These are phyloP conservation scores for Serendipita vermifera DNA, from an alignment of 768 basidiomycete species.

Conservation along the genomic window DNA sequence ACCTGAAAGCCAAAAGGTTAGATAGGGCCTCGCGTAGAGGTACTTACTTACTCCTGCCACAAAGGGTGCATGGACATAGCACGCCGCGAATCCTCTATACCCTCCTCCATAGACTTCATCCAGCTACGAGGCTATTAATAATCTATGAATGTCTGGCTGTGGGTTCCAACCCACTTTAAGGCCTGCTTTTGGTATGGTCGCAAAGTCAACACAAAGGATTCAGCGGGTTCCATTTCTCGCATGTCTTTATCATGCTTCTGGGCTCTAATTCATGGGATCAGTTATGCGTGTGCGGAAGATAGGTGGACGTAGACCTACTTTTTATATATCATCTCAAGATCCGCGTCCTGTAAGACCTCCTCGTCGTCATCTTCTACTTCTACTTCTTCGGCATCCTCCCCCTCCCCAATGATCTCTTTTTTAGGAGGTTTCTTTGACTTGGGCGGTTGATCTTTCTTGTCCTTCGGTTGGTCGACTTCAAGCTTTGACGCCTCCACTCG, in stretches of 20 bases:
- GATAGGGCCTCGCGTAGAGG: neutral
- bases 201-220: slow-evolving; percentile 60
- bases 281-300: neutral
- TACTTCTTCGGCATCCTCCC: slow-evolving; percentile 52
- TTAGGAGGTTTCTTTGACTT: slow-evolving; percentile 29
- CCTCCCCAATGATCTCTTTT: slow-evolving; percentile 65
- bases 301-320: slow-evolving; percentile 50
- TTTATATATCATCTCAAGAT: slow-evolving; percentile 72
- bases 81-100: slow-evolving; percentile 54
- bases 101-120: slow-evolving; percentile 82
- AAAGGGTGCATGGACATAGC: slow-evolving; percentile 76
- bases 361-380: slow-evolving; percentile 53
- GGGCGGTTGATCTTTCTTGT: slow-evolving; percentile 23
- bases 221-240: slow-evolving; percentile 67
- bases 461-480: slow-evolving; percentile 30
- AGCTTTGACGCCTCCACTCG: slow-evolving; percentile 21
- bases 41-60: slow-evolving; percentile 68
- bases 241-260: slow-evolving; percentile 66
- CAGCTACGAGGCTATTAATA: slow-evolving; percentile 38
- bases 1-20: slow-evolving; percentile 37
- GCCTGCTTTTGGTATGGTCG: slow-evolving; percentile 93
- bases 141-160: neutral
- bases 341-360: slow-evolving; percentile 68
- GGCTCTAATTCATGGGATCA: slow-evolving; percentile 42
- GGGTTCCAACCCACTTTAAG: slow-evolving; percentile 39